Evolutionary conservation across 331 rosid genomes (phyloP).

Genomic region (Rosa hybrid): DNA sequence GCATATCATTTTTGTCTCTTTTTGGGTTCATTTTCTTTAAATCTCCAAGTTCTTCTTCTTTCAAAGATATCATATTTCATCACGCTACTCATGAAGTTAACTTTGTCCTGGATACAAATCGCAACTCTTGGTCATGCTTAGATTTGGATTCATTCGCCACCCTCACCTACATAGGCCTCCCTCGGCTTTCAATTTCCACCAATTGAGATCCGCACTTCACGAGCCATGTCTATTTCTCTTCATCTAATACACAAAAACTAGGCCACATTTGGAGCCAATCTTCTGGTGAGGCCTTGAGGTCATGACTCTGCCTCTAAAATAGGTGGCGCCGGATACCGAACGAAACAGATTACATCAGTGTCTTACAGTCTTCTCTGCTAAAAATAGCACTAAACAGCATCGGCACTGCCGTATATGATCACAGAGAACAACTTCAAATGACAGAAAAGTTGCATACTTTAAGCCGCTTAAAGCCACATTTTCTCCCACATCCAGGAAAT

Average conservation of each 20-base stretch:
- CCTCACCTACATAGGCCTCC: neutral
- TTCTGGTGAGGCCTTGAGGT: neutral
- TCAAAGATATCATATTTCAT: too few relatives aligned
- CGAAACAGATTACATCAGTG: neutral
- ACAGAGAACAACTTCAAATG: neutral
- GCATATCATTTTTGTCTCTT: conserved; percentile 23
- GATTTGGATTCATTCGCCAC: too few relatives aligned
- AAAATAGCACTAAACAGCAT: neutral
- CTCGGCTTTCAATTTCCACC: neutral
- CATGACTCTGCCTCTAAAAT: neutral
- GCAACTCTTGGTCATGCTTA: too few relatives aligned
- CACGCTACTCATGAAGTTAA: too few relatives aligned
- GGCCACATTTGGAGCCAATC: neutral
- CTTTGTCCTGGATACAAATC: too few relatives aligned
- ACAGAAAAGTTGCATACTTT: neutral
- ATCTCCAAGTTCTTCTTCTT: too few relatives aligned
- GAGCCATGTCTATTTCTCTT: too few relatives aligned
- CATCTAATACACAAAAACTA: neutral
- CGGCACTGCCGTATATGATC: neutral
- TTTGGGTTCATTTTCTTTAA: too few relatives aligned
- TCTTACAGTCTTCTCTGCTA: neutral
- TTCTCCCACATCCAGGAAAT: neutral
- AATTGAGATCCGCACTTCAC: neutral
- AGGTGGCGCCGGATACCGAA: neutral
- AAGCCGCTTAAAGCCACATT: neutral